Conservation (phyloP, 768 basidiomycete species). For the Tylopilus cervinicoccineus region DNA sequence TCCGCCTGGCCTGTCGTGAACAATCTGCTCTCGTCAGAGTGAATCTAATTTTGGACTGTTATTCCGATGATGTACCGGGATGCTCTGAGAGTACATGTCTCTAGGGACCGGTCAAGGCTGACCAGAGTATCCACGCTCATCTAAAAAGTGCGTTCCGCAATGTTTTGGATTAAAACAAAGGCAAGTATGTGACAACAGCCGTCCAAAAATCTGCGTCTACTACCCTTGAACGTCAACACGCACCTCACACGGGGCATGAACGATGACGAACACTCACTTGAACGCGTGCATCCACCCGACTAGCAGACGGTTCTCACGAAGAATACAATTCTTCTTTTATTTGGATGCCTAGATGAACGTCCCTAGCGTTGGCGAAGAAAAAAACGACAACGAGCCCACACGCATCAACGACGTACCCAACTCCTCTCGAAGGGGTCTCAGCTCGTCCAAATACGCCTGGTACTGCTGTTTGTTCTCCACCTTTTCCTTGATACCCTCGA, state of each 20-base stretch:
- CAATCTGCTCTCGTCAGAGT: neutral
- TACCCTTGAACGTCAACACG: conserved; percentile 7
- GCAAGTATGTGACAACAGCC: conserved; percentile 16
- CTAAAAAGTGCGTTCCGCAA: neutral
- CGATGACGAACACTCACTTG: conserved; percentile 12
- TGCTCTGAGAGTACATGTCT: neutral
- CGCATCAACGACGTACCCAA: conserved; percentile 54
- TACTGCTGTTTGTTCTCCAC: conserved; percentile 98
- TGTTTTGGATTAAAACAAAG: conserved; percentile 19
- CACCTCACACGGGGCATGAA: neutral
- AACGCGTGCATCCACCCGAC: conserved; percentile 11
- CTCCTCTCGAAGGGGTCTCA: conserved; percentile 85
- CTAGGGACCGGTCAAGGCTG: neutral
- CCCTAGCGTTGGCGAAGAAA: neutral
- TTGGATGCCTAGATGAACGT: conserved; percentile 41
- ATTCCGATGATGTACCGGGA: neutral
- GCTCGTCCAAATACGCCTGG: conserved; percentile 86
- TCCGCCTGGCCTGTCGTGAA: neutral
- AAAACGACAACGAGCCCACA: neutral
- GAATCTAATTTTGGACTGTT: neutral
- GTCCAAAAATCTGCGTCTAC: conserved; percentile 27
- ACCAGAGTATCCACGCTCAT: neutral
- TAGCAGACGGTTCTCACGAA: conserved; percentile 29
- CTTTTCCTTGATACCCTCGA: conserved; percentile 96
- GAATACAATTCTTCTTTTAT: conserved; percentile 64